phyloP scores from a whole-genome alignment of 805 yeast species.

The Ogataea pignaliae region DNA sequence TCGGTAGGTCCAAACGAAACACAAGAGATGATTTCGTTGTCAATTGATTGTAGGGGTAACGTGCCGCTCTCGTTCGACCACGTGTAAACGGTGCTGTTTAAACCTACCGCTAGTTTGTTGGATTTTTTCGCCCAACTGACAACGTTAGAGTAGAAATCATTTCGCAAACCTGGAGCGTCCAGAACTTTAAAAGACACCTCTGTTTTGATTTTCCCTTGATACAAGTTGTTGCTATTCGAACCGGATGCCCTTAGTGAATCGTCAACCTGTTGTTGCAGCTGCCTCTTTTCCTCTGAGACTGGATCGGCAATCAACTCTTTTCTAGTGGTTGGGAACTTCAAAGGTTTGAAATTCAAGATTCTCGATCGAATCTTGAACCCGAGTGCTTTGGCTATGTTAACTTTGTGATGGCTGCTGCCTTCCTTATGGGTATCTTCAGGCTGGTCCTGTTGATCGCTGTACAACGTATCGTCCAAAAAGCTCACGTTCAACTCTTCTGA shows the following conservation, averaged over 20 bases:
- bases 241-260: constrained; percentile 7
- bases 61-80: constrained; percentile 58
- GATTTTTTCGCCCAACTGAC: constrained; percentile 63
- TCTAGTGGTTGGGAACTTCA: constrained; percentile 10
- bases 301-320: constrained; percentile 6
- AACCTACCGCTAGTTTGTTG: constrained; percentile 59
- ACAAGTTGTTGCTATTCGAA: constrained; percentile 4
- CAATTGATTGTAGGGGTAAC: constrained; percentile 37
- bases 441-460: too few relatives aligned
- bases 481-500: neutral
- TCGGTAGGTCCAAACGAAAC: constrained; percentile 51
- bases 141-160: constrained; percentile 75
- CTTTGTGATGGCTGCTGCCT: constrained; percentile 25
- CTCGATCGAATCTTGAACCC: constrained; percentile 38
- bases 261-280: constrained; percentile 8
- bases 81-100: constrained; percentile 51
- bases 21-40: constrained; percentile 45
- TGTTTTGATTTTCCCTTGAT: constrained; percentile 25
- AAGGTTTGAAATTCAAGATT: constrained; percentile 35
- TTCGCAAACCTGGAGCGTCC: constrained; percentile 67
- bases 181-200: constrained; percentile 47
- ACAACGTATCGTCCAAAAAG: neutral
- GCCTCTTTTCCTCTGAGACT: constrained; percentile 9
- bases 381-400: constrained; percentile 46
- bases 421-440: too few relatives aligned